Percentiles rank a stretch among this genome's conserved stretches.
Conservation (phyloP, 345 rosid genomes). For the Gossypium ekmanianum region DNA sequence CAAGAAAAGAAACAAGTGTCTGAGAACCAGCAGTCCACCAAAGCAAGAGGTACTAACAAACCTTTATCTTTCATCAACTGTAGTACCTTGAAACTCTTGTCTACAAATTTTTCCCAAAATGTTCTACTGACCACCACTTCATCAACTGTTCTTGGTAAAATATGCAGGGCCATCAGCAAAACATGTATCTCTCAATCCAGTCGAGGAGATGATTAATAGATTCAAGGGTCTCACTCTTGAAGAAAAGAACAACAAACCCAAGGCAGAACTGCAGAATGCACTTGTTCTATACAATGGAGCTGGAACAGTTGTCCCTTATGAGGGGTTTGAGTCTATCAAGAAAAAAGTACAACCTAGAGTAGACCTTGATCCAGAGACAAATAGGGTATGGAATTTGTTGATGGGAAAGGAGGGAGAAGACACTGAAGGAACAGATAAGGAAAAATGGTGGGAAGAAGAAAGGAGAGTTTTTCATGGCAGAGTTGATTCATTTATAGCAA, state of each 20-base stretch:
- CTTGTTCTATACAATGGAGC: slow-evolving; percentile 56
- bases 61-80: slow-evolving; percentile 21
- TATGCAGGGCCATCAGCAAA: slow-evolving; percentile 37
- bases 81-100: slow-evolving; percentile 18
- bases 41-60: slow-evolving; percentile 37
- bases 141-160: slow-evolving; percentile 19
- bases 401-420: slow-evolving; percentile 72
- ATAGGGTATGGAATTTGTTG: slow-evolving; percentile 76
- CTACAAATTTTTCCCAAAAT: slow-evolving; percentile 4
- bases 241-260: slow-evolving; percentile 27
- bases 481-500: slow-evolving; percentile 81
- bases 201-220: slow-evolving; percentile 47
- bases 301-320: slow-evolving; percentile 60
- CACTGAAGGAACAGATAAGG: slow-evolving; percentile 38
- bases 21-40: slow-evolving; percentile 22
- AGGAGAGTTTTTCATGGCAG: slow-evolving; percentile 71
- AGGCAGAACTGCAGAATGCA: slow-evolving; percentile 43
- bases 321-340: slow-evolving; percentile 32
- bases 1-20: slow-evolving; percentile 24
- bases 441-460: slow-evolving; percentile 84
- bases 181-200: slow-evolving; percentile 18
- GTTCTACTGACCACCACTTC: slow-evolving; percentile 15
- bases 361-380: slow-evolving; percentile 84
- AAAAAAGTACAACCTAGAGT: slow-evolving; percentile 79
- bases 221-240: slow-evolving; percentile 45